Evolutionary conservation across 78 protist genomes (phyloP).

Genomic region (Anaeramoeba flamelloides): DNA sequence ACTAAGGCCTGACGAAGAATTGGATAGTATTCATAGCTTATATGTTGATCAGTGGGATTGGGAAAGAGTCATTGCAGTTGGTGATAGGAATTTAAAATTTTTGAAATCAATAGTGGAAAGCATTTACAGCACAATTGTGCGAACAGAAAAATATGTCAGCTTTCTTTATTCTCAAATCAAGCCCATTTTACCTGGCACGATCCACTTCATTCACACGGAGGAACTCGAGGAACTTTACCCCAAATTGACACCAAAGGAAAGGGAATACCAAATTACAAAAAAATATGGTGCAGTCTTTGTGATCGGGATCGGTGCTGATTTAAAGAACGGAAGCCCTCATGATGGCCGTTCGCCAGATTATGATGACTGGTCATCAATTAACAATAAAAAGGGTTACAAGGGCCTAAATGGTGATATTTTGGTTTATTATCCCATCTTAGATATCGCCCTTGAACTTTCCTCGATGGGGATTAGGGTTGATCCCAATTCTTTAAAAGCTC

Average conservation of each 20-base stretch:
- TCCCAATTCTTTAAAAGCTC: not conserved
- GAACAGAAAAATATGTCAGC: conserved; percentile 7
- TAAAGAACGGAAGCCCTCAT: not conserved
- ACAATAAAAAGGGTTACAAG: not conserved
- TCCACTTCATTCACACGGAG: not conserved
- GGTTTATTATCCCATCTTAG: conserved; percentile 4
- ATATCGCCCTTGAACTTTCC: conserved; percentile 17
- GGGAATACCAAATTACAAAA: conserved; percentile 7
- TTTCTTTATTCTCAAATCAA: not conserved
- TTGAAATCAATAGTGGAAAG: conserved; percentile 4
- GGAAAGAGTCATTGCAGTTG: not conserved
- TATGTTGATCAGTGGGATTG: conserved; percentile 22
- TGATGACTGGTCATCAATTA: conserved; percentile 12
- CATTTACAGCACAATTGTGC: conserved; percentile 6
- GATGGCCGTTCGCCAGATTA: conserved; percentile 13
- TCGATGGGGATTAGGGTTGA: conserved; percentile 20
- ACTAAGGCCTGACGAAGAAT: conserved; percentile 10
- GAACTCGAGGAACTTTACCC: conserved; percentile 4
- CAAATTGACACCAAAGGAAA: conserved; percentile 10
- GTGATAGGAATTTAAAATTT: not conserved
- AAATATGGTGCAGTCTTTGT: conserved; percentile 18
- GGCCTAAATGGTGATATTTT: conserved; percentile 13
- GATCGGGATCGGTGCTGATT: conserved; percentile 7
- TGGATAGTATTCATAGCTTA: conserved; percentile 11
- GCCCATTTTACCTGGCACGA: conserved; percentile 1